A percentile compares a stretch with the other conserved stretches of the same genome.
Conservation (phyloP, 2,329 filamentous ascomycete genomes). For the Aspergillus oerlinghausenensis region DNA sequence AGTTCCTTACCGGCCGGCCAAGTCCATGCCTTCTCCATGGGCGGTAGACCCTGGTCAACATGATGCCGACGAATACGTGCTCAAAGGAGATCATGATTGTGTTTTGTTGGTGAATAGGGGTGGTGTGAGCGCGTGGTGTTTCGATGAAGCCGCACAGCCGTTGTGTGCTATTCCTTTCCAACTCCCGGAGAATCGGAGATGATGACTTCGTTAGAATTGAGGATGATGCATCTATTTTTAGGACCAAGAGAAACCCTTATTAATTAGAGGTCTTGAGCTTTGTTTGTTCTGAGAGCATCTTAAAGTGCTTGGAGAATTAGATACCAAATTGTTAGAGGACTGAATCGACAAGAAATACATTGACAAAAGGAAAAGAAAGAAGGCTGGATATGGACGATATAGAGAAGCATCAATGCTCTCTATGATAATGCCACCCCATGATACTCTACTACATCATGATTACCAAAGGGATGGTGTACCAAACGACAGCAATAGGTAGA, state of each 20-base stretch:
- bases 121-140: slow-evolving; percentile 20
- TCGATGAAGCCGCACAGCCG: slow-evolving; percentile 11
- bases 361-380: slow-evolving; percentile 10
- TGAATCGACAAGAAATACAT: slow-evolving; percentile 4
- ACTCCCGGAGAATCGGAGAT: background rate
- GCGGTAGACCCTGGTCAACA: slow-evolving; percentile 9
- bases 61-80: slow-evolving; percentile 1
- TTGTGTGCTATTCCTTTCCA: background rate
- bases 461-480: too few species aligned
- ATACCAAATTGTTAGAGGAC: background rate
- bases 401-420: slow-evolving; percentile 20
- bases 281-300: background rate
- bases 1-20: slow-evolving; percentile 8
- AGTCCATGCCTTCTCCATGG: slow-evolving; percentile 8
- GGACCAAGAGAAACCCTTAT: background rate
- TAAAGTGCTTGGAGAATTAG: too few species aligned
- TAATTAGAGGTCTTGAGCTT: background rate
- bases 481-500: too few species aligned
- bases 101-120: slow-evolving; percentile 12
- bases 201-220: background rate
- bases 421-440: slow-evolving; percentile 12
- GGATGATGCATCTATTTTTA: background rate
- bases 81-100: slow-evolving; percentile 17
- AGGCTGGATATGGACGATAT: slow-evolving; percentile 16
- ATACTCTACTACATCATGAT: too few species aligned